Base-by-base conservation (phyloP, 1,284 basidiomycete species). In the Sphaerobolus stellatus region DNA sequence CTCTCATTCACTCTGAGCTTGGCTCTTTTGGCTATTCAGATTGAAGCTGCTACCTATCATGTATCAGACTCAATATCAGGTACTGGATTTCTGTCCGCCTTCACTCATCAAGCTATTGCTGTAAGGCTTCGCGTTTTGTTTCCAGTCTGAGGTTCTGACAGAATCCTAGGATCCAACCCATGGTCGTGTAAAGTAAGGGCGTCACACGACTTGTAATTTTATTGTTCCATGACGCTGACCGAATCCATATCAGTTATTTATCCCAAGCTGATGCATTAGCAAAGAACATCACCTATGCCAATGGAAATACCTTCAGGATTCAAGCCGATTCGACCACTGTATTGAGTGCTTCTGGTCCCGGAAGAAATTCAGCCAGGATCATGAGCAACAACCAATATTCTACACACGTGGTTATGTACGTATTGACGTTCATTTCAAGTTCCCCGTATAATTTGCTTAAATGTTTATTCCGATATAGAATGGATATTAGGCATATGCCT, bases 401-500 rank as follows among this genome's bases (percentile, higher is more conserved):
- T 4, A 71, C 61, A 4, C 71, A 73, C 30, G 69, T 71, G 20
- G 68, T 68, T 44, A 64, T 75, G 59, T 56, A 43, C 52, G 56
- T 48, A 28, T 50, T n/a, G n/a, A n/a, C n/a, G n/a, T n/a, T n/a
- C n/a, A n/a, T n/a, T n/a, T n/a, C n/a, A n/a, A n/a, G n/a, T n/a
- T n/a, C n/a, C n/a, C n/a, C n/a, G n/a, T 30, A 34, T 30, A 28
- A 33, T 31, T 41, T 34, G 47, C 40, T 56, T 20, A 48, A 50
- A 43, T 22, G 18, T 25, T 34, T n/a, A 20, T 28, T 34, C 24
- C 34, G n/a, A n/a, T n/a, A n/a, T 34, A 71, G 70, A 25, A 69
- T 74, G 48, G 62, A 73, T 48, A 64, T 73, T 29, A 45, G 43
- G 1, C 78, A 79, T 57, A 80, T 80, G 75, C 78, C 86, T 3